Conservation (phyloP, 163 green algal species). For the Dunaliella salina region DNA sequence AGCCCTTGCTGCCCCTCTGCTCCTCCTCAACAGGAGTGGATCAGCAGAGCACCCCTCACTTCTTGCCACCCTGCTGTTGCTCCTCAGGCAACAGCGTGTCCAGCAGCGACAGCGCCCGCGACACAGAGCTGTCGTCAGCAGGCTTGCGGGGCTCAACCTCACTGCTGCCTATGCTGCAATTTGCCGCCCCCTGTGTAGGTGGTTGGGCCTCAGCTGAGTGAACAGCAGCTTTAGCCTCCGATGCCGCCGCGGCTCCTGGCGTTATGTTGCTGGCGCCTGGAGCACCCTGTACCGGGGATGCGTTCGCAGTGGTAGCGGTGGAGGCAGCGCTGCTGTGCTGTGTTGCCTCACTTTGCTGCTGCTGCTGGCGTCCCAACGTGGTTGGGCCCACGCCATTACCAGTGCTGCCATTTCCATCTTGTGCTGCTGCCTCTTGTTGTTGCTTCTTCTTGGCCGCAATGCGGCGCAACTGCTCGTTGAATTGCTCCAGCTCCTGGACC, state of each 20-base stretch:
- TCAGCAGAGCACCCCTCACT: too few species aligned
- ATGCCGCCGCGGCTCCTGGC: not conserved
- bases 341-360: not conserved
- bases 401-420: not conserved
- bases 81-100: not conserved
- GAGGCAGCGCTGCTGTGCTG: not conserved
- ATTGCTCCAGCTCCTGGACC: slow-evolving; percentile 2
- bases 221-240: not conserved
- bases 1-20: too few species aligned
- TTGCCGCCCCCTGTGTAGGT: not conserved
- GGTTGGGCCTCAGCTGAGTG: not conserved
- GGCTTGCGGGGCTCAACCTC: too few species aligned
- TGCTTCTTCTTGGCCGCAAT: slow-evolving; percentile 1
- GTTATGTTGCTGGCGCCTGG: not conserved
- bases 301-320: not conserved
- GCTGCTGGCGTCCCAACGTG: too few species aligned
- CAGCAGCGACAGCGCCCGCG: not conserved
- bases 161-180: too few species aligned
- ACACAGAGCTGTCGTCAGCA: not conserved
- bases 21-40: too few species aligned
- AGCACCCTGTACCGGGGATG: not conserved
- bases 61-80: too few species aligned
- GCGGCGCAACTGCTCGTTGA: not conserved
- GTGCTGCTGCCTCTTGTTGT: not conserved
- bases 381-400: too few species aligned